Evolutionary conservation across 2,329 filamentous ascomycete species (phyloP), one percentile per base, ranked within the genome.

Genomic region (Xylariaceae sp.): DNA sequence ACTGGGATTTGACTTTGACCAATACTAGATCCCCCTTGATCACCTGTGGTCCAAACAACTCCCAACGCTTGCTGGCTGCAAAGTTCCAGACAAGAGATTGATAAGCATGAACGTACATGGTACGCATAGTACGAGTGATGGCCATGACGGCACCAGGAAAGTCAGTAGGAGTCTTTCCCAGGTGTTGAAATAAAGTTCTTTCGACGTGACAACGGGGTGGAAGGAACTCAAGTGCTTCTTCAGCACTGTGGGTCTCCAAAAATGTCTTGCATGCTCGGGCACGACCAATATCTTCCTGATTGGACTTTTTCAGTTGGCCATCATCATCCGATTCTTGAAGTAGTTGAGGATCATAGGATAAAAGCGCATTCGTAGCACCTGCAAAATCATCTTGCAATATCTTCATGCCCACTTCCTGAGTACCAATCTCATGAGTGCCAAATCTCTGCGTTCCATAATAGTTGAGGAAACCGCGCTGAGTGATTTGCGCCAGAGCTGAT

Each of bases 361-460:
- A 77, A 38, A 99, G 85, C 17, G 84, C 80, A 48, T 90, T 80
- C 50, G 94, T 84, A 13, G 93, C 93, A 31, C 83, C 88, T 66
- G 92, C 80, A 60, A 91, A 91, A 63, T 96, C 84, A 31, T 83
- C 87, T 60, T 89, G 81, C 1, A 99, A 79, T 66, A 99, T 91
- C 68, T 89, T 86, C 66, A 87, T 83, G 45, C 94, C 94, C 45
- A 97, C 77, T 39, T 86, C 81, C 64, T 97, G 90, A 0, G 94
- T 99, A 33, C 91, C 88, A 12, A 89, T 87, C 28, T 84, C 76
- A 69, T 94, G 93, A 0, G 91, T 93, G 28, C 94, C 94, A 63
- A 99, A 99, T 19, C 94, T 86, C 72, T 99, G 94, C n/a, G 97
- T 83, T 9, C 94, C 94, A 66, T 92, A 99, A 74, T 97, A 99